A percentile compares a stretch with the other conserved stretches of the same genome.
phyloP scores from a whole-genome alignment of 2,329 filamentous ascomycete genomes.

The Lecanosticta acicola region DNA sequence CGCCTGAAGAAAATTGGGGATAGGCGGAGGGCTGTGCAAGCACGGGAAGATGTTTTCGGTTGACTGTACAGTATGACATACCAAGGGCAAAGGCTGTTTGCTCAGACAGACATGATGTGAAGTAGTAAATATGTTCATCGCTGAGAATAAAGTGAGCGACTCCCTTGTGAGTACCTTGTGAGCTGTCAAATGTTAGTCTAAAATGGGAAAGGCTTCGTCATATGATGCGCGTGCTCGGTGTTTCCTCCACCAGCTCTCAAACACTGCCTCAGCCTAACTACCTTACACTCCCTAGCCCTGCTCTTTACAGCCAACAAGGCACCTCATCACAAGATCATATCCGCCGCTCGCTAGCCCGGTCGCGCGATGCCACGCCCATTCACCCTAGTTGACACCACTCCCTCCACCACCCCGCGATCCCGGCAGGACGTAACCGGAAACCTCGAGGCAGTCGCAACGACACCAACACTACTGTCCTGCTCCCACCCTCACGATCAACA shows the following conservation, averaged over 20 bases:
- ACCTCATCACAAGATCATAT: background rate
- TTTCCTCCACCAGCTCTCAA: constrained; percentile 50
- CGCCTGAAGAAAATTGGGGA: background rate
- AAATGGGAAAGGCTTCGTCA: background rate
- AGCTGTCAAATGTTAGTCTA: constrained; percentile 44
- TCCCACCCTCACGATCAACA: constrained; percentile 2
- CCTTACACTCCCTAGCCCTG: background rate
- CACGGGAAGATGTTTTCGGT: no score
- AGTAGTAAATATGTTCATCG: no score
- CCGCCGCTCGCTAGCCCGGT: background rate
- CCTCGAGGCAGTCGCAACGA: background rate
- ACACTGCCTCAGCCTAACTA: constrained; percentile 32
- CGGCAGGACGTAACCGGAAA: constrained; percentile 1
- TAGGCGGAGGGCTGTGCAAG: background rate
- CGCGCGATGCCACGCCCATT: constrained; percentile 2
- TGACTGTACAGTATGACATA: no score
- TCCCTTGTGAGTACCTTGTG: no score
- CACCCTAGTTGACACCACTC: background rate
- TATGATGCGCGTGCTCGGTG: constrained; percentile 39
- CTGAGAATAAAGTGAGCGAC: no score
- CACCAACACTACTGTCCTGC: background rate
- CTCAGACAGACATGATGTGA: no score
- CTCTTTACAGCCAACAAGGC: no score
- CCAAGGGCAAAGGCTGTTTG: background rate
- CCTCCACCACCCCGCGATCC: background rate